Base-by-base conservation (phyloP, 2,329 filamentous ascomycete species). In the Chalara sp. region DNA sequence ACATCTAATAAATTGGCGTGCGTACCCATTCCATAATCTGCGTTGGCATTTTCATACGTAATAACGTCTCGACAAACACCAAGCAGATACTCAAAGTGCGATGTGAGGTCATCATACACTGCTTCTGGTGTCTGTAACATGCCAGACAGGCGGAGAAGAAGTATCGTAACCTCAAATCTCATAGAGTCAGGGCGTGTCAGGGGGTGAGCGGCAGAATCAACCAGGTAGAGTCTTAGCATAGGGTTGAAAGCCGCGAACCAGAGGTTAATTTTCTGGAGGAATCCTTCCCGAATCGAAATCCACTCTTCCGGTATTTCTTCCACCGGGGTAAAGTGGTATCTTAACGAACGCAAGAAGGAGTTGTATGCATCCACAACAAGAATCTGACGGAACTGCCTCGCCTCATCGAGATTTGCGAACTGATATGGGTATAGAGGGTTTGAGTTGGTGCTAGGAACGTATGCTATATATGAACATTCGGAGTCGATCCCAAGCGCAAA, bases 381-480 rank as follows among this genome's bases (percentile, higher is more conserved):
- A 5, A 54, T 5, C 67, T 50, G 30, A 12, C 51, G 32, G 11
- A 50, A 47, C 12, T 42, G 40, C 6, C 39, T 44, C 12, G 58
- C 56, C 53, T 68, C 61, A 44, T 68, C 60, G 52, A 59, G 51
- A 32, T 29, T 21, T 11, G 31, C 81, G 39, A 78, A 78, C 75
- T 5, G 8, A 21, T 31, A 43, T 32, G 3, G 51, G 47, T 2
- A 50, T 39, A 30, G 35, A 28, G 11, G 35, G 37, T 44, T 47
- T n/a, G 35, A 37, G 44, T 21, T 47, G 37, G 12, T 32, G 32
- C 30, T 31, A 42, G 33, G 44, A 47, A 43, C 43, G 35, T 5
- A 45, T 13, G 32, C 30, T 29, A 83, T 76, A 58, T 82, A 79
- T 56, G 83, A 82, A 0, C 79, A 81, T 58, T 82, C 80, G 61